Conservation (phyloP, 345 rosid genomes). For the Salix brachista region DNA sequence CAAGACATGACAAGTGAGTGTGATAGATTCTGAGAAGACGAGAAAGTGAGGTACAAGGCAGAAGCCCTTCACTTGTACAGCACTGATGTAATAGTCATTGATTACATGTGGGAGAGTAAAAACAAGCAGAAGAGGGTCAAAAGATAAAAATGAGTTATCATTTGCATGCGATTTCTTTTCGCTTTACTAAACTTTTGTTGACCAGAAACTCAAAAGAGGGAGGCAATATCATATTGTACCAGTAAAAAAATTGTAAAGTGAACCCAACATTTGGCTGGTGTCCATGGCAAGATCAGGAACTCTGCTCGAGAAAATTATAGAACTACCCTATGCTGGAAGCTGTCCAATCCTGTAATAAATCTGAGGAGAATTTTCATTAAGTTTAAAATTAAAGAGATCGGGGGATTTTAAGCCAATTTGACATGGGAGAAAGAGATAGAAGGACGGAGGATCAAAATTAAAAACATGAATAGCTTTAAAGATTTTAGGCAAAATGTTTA, state of each 20-base stretch:
- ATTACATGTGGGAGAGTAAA: slow-evolving; percentile 10
- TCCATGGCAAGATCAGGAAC: background rate
- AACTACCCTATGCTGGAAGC: background rate
- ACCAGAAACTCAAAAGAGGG: slow-evolving; percentile 1
- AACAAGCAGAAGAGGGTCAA: slow-evolving; percentile 13
- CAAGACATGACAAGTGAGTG: slow-evolving; percentile 4
- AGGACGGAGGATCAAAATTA: no score
- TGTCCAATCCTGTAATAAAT: no score
- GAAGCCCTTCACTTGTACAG: background rate
- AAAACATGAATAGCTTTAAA: no score
- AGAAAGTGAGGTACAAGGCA: background rate
- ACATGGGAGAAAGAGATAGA: no score
- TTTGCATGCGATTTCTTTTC: background rate
- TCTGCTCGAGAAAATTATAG: background rate
- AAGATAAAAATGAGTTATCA: slow-evolving; percentile 13
- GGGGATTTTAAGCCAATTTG: no score
- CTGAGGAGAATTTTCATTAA: no score
- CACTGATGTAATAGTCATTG: background rate
- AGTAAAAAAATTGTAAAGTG: slow-evolving; percentile 4
- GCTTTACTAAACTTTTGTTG: slow-evolving; percentile 18
- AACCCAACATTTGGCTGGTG: background rate
- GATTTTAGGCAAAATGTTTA: no score
- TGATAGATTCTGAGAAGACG: slow-evolving; percentile 5
- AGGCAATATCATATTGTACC: slow-evolving; percentile 29
- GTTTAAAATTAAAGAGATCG: no score